Evolutionary conservation across 169 alveolate species (phyloP), one percentile per base, ranked within the genome.

Genomic region (Cryptosporidium canis): DNA sequence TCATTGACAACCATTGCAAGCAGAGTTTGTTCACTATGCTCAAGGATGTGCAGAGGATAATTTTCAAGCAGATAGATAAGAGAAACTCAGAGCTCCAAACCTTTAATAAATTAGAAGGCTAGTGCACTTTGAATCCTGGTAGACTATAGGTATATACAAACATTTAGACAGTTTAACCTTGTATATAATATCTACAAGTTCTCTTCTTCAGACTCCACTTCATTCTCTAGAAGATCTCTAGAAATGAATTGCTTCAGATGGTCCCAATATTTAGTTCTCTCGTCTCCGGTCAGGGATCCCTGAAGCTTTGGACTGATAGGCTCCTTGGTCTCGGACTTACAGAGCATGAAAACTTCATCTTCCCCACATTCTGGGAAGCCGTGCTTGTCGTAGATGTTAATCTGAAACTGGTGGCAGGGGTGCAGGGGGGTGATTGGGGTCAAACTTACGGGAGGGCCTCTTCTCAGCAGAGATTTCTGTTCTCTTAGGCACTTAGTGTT

Each of bases 321-420:
- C 43, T 65, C 39, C 56, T 71, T 90, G 77, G 55, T 90, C 16
- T 45, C 66, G 37, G 92, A 85, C 58, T 70, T 71, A 92, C 95
- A 93, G n/a, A 94, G 92, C 53, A 90, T 56, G 43, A 61, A 61
- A 14, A 94, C 90, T 67, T 94, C 96, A 7, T 85, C 67, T 29
- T 87, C 92, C 24, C 83, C 93, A 45, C 94, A 85, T 63, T 83
- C 91, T 7, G 96, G 96, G 55, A 93, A 94, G 21, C 95, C 96
- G 47, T 93, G 90, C 48, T 72, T 77, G 63, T 94, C 96, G 45
- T 90, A 70, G 33, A 94, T 53, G 71, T 93, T 93, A 53, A 94
- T 90, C 87, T 77, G 44, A 41, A 43, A 35, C 3, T 47, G 11
- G 2, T 43, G 31, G 27, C 6, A 47, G 47, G 18, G 3, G 24